Evolutionary conservation across 345 rosid genomes (phyloP).

Genomic region (Balakata baccata): DNA sequence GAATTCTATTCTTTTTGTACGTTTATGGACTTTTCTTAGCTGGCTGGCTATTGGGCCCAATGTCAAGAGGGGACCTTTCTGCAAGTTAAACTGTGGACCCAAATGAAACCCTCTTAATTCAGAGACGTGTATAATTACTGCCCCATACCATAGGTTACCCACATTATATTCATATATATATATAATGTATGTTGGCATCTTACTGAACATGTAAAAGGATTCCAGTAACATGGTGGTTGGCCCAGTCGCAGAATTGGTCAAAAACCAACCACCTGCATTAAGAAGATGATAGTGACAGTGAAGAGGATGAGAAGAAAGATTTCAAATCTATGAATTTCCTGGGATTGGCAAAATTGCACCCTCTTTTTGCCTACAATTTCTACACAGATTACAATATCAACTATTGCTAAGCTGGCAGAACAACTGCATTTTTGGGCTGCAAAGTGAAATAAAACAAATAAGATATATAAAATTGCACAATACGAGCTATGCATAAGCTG

Average conservation of each 20-base stretch:
- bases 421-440: no score
- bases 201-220: background rate
- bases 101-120: background rate
- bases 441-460: no score
- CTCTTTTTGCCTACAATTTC: background rate
- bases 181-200: background rate
- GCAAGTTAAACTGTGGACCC: constrained; percentile 14
- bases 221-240: constrained; percentile 18
- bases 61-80: background rate
- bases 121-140: background rate
- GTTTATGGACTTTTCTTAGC: constrained; percentile 20
- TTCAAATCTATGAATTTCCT: background rate
- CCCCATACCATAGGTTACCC: constrained; percentile 3
- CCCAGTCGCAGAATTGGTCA: constrained; percentile 4
- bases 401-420: no score
- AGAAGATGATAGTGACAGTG: constrained; percentile 23
- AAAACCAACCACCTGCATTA: constrained; percentile 24
- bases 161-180: background rate
- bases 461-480: no score
- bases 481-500: no score
- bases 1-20: background rate
- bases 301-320: constrained; percentile 4
- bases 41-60: constrained; percentile 24
- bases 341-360: background rate
- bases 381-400: background rate